Evolutionary conservation across 106 monocot species (phyloP), one percentile per base, ranked within the genome.

Genomic region (Hemerocallis citrina): DNA sequence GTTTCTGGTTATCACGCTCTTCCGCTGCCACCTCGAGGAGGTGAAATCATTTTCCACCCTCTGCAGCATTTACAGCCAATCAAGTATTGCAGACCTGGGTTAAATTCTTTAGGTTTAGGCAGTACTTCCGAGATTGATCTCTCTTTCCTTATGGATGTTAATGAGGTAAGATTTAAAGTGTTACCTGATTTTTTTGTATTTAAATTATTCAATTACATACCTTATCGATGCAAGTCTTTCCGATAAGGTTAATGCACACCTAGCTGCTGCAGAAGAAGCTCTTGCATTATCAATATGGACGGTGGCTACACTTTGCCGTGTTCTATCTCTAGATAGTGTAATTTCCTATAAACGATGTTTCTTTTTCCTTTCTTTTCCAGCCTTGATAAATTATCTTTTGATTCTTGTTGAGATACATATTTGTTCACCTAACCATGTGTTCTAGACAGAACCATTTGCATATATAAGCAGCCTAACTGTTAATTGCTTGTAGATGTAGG

Each of bases 261-360:
- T 96, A 75, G 91, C 81, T 46, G 86, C 90, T 77, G 84, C 81
- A 21, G 96, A 96, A 79, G 96, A 96, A 87, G 87, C 87, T 72
- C 63, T 87, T 72, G 83, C 90, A 69, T 57, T 96, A 33, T 90
- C 96, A 66, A 55, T 96, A 55, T 96, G 96, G 96, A 77, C 90
- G 3, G 72, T 76, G 64, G 69, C 96, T 64, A 81, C 96, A 39
- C 48, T 91, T 63, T 96, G 96, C 65, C 83, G 87, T 66, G 71
- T 76, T 68, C 69, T 96, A 55, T 96, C 90, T 70, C 70, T 96
- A 63, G 96, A 96, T 72, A 96, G 69, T 77, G 96, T 96, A 91
- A 89, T 55, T 37, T 45, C 12, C 60, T 73, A 41, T 36, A 57
- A 36, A 33, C 57, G 32, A 32, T 64, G 41, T n/a, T n/a, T n/a